phyloP scores from a whole-genome alignment of 1,139 yeast species.

The Magnusiomyces tetraspermus region DNA sequence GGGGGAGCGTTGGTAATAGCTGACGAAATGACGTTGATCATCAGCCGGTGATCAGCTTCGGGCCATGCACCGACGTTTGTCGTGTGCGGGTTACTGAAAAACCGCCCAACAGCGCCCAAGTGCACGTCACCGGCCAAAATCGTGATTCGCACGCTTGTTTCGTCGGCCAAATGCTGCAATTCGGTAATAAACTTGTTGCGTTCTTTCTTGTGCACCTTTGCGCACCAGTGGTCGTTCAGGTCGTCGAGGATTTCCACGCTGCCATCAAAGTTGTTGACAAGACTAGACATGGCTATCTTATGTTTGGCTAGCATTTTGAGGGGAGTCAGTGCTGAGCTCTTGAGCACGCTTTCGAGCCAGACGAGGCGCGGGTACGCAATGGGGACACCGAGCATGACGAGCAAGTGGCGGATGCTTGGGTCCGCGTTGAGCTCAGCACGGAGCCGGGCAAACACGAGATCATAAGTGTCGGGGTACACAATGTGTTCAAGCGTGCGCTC shows the following conservation, averaged over 20 bases:
- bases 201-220: slow-evolving; percentile 70
- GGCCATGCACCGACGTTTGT: background rate
- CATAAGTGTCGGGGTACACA: slow-evolving; percentile 49
- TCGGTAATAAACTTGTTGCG: slow-evolving; percentile 52
- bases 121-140: slow-evolving; percentile 92
- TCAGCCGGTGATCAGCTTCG: slow-evolving; percentile 61
- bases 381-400: slow-evolving; percentile 87
- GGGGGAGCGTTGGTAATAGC: slow-evolving; percentile 93
- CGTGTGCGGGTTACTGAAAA: slow-evolving; percentile 40
- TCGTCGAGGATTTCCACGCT: slow-evolving; percentile 84
- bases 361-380: slow-evolving; percentile 88
- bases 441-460: slow-evolving; percentile 51
- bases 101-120: slow-evolving; percentile 74
- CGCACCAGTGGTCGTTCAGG: slow-evolving; percentile 94
- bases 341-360: slow-evolving; percentile 71
- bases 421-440: slow-evolving; percentile 42
- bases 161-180: slow-evolving; percentile 54
- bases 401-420: slow-evolving; percentile 57
- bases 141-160: slow-evolving; percentile 61
- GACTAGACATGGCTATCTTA: slow-evolving; percentile 34
- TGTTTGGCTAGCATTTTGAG: slow-evolving; percentile 52
- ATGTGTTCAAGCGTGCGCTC: slow-evolving; percentile 63
- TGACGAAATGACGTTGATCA: slow-evolving; percentile 75
- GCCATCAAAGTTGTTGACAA: slow-evolving; percentile 87
- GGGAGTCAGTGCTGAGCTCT: slow-evolving; percentile 49